phyloP scores from a whole-genome alignment of 352 stramenopile species.

The Blastocystis sp. region DNA sequence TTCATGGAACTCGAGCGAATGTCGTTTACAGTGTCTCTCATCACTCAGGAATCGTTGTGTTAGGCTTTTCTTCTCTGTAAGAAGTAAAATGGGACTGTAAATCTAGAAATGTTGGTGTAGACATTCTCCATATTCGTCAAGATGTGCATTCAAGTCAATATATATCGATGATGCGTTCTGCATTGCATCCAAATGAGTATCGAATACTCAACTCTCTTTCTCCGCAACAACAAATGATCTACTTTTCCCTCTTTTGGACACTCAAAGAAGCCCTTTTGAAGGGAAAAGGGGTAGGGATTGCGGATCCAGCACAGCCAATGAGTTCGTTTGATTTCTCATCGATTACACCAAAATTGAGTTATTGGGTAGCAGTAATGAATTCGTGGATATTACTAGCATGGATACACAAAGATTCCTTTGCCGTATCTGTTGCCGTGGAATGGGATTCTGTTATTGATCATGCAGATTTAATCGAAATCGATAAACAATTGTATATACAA shows the following conservation, averaged over 20 bases:
- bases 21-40: slow-evolving; percentile 24
- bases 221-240: background rate
- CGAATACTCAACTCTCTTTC: background rate
- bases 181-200: background rate
- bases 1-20: background rate
- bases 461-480: background rate
- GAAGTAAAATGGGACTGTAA: background rate
- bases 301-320: background rate
- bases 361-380: background rate
- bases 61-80: background rate
- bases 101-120: slow-evolving; percentile 1
- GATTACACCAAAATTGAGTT: background rate
- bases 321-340: slow-evolving; percentile 10
- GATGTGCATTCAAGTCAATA: background rate
- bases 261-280: slow-evolving; percentile 46
- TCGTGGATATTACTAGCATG: background rate
- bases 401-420: background rate
- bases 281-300: slow-evolving; percentile 31
- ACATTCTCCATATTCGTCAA: background rate
- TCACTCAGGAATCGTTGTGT: background rate
- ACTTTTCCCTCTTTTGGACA: slow-evolving; percentile 27
- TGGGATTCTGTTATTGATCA: background rate
- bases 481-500: too few relatives aligned
- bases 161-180: background rate
- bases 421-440: background rate